Percentiles rank a stretch among this genome's conserved stretches.
Conservation (phyloP, 2,329 filamentous ascomycete genomes). For the Neoascochyta sp. region DNA sequence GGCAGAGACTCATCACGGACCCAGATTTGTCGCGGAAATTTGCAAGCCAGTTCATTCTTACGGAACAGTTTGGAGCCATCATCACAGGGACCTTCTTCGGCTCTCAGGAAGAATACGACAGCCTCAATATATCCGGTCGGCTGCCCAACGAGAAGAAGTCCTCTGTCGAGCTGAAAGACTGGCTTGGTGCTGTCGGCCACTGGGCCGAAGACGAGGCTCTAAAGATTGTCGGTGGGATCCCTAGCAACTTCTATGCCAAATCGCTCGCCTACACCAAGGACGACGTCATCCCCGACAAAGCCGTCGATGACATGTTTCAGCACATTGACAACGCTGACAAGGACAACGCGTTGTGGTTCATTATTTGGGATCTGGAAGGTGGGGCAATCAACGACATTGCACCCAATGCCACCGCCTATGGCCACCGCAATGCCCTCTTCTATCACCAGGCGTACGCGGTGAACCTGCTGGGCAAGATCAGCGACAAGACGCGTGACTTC, state of each 20-base stretch:
- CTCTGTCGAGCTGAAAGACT: constrained; percentile 28
- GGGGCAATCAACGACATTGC: constrained; percentile 33
- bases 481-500: constrained; percentile 38
- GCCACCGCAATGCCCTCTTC: constrained; percentile 33
- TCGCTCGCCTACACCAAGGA: constrained; percentile 31
- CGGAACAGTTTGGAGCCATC: constrained; percentile 26
- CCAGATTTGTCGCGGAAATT: constrained; percentile 33
- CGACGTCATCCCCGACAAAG: constrained; percentile 27
- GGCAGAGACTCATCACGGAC: constrained; percentile 35
- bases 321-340: constrained; percentile 32
- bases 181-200: constrained; percentile 32
- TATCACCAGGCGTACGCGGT: constrained; percentile 39
- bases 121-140: constrained; percentile 27
- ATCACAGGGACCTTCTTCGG: constrained; percentile 37
- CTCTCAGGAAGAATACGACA: constrained; percentile 29
- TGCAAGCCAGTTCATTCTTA: constrained; percentile 31
- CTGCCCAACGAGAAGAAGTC: constrained; percentile 22
- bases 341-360: constrained; percentile 32
- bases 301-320: constrained; percentile 31
- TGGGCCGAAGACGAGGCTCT: constrained; percentile 34
- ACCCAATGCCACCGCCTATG: constrained; percentile 31
- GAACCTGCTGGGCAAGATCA: constrained; percentile 30
- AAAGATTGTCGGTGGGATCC: constrained; percentile 27
- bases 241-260: constrained; percentile 36
- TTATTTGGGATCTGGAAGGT: constrained; percentile 36